Evolutionary conservation across 805 yeast species (phyloP).

Genomic region (Saccharomycopsis fodiens): DNA sequence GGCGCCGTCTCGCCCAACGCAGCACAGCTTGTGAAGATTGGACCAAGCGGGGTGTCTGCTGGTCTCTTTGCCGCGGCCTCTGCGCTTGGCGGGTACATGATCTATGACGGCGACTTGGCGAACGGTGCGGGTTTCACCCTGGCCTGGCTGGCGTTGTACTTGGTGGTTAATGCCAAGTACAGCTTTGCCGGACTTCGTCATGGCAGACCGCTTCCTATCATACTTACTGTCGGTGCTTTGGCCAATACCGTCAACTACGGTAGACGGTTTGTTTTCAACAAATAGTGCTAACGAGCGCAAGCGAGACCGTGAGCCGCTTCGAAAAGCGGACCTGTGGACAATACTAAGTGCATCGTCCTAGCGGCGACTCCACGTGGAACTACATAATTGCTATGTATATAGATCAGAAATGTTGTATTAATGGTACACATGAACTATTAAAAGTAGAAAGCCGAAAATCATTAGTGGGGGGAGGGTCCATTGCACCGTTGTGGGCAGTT

Average conservation of each 20-base stretch:
- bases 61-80: slow-evolving; percentile 54
- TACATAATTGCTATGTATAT: neutral
- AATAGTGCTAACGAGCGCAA: neutral
- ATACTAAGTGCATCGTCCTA: neutral
- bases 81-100: slow-evolving; percentile 65
- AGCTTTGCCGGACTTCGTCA: slow-evolving; percentile 44
- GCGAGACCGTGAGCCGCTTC: neutral
- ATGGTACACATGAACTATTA: too few species aligned
- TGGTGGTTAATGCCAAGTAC: slow-evolving; percentile 61
- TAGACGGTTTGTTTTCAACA: slow-evolving; percentile 22
- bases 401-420: too few species aligned
- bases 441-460: too few species aligned
- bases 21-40: slow-evolving; percentile 19
- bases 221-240: slow-evolving; percentile 49
- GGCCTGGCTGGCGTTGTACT: slow-evolving; percentile 76
- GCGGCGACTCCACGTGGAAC: neutral
- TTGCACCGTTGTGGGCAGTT: too few species aligned
- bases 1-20: slow-evolving; percentile 51
- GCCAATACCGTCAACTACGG: slow-evolving; percentile 65
- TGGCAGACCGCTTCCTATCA: slow-evolving; percentile 56
- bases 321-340: neutral
- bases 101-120: slow-evolving; percentile 64
- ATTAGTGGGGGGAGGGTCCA: too few species aligned
- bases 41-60: slow-evolving; percentile 38
- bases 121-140: slow-evolving; percentile 75